Evolutionary conservation across 179 eudicot genomes (phyloP).

Genomic region (Spinacia oleracea): DNA sequence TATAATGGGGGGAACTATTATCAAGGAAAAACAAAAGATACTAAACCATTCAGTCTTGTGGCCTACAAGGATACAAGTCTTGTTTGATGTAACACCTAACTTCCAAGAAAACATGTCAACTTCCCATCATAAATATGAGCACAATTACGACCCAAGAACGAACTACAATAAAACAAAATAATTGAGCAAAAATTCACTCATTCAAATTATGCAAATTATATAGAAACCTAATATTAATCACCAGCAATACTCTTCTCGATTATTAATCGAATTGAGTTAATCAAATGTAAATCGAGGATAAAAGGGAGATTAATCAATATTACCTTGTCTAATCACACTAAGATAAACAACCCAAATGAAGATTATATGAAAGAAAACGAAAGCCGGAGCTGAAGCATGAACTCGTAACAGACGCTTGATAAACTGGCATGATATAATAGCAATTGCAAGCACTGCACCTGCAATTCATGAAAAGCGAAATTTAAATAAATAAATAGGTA

Average conservation of each 20-base stretch:
- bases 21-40: neutral
- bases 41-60: too few species aligned
- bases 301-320: neutral
- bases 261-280: neutral
- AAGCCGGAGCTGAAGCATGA: slow-evolving; percentile 72
- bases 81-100: too few species aligned
- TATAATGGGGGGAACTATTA: neutral
- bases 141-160: neutral
- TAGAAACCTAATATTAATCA: neutral
- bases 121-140: neutral
- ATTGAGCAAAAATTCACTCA: neutral
- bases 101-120: neutral
- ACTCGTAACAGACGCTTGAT: slow-evolving; percentile 37
- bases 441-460: slow-evolving; percentile 42
- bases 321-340: slow-evolving; percentile 52
- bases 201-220: neutral
- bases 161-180: neutral
- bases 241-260: neutral
- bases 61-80: too few species aligned
- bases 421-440: slow-evolving; percentile 35
- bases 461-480: slow-evolving; percentile 18
- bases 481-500: neutral
- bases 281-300: neutral
- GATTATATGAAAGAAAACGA: slow-evolving; percentile 52
- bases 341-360: slow-evolving; percentile 56